A percentile compares a stretch with the other conserved stretches of the same genome.
Conservation (phyloP, 352 stramenopile genomes). For the Phytopythium vexans region DNA sequence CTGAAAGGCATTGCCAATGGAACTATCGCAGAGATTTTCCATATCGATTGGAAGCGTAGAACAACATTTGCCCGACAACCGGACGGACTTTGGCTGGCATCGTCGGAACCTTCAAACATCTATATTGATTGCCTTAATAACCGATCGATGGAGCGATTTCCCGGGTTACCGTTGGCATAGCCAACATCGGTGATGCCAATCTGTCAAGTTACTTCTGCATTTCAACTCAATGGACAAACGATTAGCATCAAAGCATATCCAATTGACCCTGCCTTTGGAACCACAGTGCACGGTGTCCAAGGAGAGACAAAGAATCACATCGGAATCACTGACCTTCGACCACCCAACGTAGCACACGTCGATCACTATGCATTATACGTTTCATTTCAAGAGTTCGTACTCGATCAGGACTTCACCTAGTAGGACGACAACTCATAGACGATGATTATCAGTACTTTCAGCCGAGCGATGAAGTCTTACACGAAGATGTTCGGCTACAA, state of each 20-base stretch:
- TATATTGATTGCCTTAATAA: conserved; percentile 9
- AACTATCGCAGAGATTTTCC: conserved; percentile 1
- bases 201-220: not conserved
- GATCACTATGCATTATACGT: conserved; percentile 14
- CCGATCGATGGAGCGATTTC: not conserved
- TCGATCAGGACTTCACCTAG: conserved; percentile 3
- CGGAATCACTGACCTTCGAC: conserved; percentile 13
- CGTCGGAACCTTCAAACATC: not conserved
- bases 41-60: conserved; percentile 8
- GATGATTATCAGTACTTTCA: too few species aligned
- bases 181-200: conserved; percentile 18
- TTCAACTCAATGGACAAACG: not conserved
- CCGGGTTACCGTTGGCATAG: conserved; percentile 3
- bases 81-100: conserved; percentile 8
- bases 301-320: conserved; percentile 9
- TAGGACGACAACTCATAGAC: conserved; percentile 6
- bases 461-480: too few species aligned
- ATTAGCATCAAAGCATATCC: conserved; percentile 19
- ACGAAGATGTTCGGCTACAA: too few species aligned
- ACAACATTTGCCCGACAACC: conserved; percentile 3
- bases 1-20: conserved; percentile 12
- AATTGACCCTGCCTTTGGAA: conserved; percentile 17
- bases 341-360: too few species aligned
- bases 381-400: conserved; percentile 10
- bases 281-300: conserved; percentile 19